phyloP scores from a whole-genome alignment of 2,329 filamentous ascomycete genomes.

The Bipolaris cookei region DNA sequence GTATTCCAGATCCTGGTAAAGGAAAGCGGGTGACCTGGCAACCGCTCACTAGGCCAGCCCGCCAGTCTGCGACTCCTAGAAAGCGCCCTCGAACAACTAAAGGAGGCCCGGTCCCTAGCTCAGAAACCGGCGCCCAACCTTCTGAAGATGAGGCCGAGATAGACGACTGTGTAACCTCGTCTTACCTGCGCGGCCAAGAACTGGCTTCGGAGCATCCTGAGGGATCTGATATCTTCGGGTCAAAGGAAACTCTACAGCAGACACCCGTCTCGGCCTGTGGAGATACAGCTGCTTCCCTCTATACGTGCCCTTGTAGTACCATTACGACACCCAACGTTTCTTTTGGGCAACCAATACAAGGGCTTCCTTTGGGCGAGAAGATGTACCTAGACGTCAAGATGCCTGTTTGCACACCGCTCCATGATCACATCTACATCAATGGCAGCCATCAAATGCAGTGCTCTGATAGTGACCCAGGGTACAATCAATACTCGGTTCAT shows the following conservation, averaged over 20 bases:
- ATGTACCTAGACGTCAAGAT: constrained; percentile 21
- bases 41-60: constrained; percentile 25
- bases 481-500: constrained; percentile 10
- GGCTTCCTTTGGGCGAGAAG: constrained; percentile 9
- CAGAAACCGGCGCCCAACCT: constrained; percentile 9
- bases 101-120: neutral
- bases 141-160: constrained; percentile 33
- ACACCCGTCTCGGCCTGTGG: neutral
- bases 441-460: constrained; percentile 16
- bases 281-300: neutral
- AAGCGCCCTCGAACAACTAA: constrained; percentile 22
- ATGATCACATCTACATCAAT: constrained; percentile 1
- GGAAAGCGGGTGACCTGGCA: constrained; percentile 37
- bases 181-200: neutral
- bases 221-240: neutral
- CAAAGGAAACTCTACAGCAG: neutral
- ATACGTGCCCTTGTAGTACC: neutral
- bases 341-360: constrained; percentile 17
- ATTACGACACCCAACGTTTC: constrained; percentile 6
- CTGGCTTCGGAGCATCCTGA: neutral
- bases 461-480: constrained; percentile 3
- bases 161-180: constrained; percentile 20
- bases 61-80: constrained; percentile 9
- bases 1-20: constrained; percentile 23
- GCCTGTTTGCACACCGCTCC: constrained; percentile 3